Percentiles rank a stretch among this genome's conserved stretches.
phyloP scores from a whole-genome alignment of 108 stramenopile genomes.

The Halocafeteria seosinensis region DNA sequence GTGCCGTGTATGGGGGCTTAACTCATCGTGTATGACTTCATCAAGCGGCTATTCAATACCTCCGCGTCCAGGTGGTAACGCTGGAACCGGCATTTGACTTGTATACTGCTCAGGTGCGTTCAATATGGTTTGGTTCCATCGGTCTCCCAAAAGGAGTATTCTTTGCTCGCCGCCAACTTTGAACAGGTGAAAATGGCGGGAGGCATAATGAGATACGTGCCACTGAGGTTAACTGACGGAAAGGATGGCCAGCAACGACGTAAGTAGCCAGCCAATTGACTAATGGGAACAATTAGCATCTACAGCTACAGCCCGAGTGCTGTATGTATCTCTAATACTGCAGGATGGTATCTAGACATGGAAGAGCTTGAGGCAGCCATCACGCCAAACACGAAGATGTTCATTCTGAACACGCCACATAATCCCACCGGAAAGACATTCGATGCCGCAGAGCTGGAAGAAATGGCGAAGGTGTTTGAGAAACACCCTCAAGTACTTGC shows the following conservation, averaged over 20 bases:
- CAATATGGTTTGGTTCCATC: no score
- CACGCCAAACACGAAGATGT: constrained; percentile 61
- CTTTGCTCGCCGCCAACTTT: no score
- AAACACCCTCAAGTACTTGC: constrained; percentile 50
- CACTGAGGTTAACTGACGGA: constrained; percentile 38
- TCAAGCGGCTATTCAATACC: no score
- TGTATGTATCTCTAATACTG: constrained; percentile 18
- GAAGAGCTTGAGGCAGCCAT: constrained; percentile 46
- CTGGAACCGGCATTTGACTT: constrained; percentile 95
- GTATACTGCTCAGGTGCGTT: constrained; percentile 63
- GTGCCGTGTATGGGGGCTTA: no score
- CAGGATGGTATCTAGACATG: constrained; percentile 62
- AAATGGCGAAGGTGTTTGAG: constrained; percentile 52
- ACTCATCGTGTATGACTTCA: no score
- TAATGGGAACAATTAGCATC: no score
- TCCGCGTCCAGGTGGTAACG: no score
- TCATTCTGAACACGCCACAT: constrained; percentile 85
- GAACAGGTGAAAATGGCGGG: no score
- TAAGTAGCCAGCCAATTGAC: no score
- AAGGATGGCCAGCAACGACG: background rate
- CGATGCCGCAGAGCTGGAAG: constrained; percentile 55
- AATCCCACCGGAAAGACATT: constrained; percentile 85
- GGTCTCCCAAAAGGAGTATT: no score
- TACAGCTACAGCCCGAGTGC: no score
- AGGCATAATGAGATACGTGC: constrained; percentile 55